Evolutionary conservation across 2,329 filamentous ascomycete species (phyloP).

Genomic region (Neofusicoccum ribis): DNA sequence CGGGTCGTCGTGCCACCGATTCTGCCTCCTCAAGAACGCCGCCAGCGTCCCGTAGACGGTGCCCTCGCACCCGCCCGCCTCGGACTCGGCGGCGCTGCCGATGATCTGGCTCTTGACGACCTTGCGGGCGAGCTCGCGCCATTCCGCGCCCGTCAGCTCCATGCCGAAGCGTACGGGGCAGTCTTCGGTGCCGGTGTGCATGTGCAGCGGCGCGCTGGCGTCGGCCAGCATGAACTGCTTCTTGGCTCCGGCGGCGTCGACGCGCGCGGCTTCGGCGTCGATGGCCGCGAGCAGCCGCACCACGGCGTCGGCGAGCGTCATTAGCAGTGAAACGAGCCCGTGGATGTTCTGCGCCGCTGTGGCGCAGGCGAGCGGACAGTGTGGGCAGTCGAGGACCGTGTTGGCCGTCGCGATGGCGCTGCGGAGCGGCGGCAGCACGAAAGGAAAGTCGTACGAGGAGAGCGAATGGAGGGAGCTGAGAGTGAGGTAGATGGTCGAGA

Average conservation of each 20-base stretch:
- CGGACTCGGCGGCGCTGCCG: constrained; percentile 28
- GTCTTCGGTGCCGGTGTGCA: constrained; percentile 45
- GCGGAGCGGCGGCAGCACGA: constrained; percentile 42
- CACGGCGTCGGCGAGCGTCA: constrained; percentile 45
- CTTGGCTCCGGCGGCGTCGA: constrained; percentile 32
- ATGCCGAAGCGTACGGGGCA: constrained; percentile 49
- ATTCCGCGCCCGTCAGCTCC: constrained; percentile 46
- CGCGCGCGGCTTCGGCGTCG: constrained; percentile 39
- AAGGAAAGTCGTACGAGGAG: constrained; percentile 38
- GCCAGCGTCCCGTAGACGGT: constrained; percentile 40
- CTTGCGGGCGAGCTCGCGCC: constrained; percentile 45
- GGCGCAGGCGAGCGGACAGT: constrained; percentile 45
- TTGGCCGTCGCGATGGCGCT: constrained; percentile 43
- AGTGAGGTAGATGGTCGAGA: constrained; percentile 48
- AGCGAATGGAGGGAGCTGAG: constrained; percentile 37
- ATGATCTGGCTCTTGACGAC: constrained; percentile 47
- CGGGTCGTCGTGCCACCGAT: constrained; percentile 39
- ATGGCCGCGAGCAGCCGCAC: constrained; percentile 42
- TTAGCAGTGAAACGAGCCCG: constrained; percentile 43
- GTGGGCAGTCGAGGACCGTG: constrained; percentile 41
- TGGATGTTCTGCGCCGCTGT: constrained; percentile 49
- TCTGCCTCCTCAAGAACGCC: constrained; percentile 44
- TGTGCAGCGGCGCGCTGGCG: constrained; percentile 38
- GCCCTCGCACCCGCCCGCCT: constrained; percentile 24
- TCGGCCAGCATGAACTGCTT: constrained; percentile 49